phyloP scores from a whole-genome alignment of 2,329 filamentous ascomycete genomes.

The Colletotrichum tabaci region DNA sequence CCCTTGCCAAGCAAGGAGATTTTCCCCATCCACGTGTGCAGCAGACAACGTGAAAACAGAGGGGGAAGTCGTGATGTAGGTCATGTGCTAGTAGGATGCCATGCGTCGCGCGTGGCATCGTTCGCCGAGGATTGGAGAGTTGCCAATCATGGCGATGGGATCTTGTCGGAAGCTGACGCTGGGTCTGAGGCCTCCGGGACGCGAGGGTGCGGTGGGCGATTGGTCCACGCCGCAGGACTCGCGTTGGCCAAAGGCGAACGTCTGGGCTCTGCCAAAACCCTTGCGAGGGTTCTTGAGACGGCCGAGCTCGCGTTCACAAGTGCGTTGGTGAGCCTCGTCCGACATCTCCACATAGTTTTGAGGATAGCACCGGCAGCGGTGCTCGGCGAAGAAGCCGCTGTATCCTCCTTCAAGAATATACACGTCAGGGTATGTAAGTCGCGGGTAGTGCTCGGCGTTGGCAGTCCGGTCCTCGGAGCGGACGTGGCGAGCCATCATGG shows the following conservation, averaged over 20 bases:
- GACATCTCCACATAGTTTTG: conserved; percentile 98
- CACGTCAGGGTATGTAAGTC: conserved; percentile 93
- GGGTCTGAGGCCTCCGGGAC: conserved; percentile 53
- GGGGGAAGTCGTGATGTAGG: conserved; percentile 2
- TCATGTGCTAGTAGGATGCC: conserved; percentile 70
- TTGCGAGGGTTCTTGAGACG: conserved; percentile 89
- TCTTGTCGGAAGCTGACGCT: conserved; percentile 53
- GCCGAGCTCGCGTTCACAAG: conserved; percentile 95
- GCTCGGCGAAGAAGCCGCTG: conserved; percentile 88
- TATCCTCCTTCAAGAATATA: conserved; percentile 98
- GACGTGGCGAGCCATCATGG: conserved; percentile 95
- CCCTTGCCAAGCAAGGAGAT: conserved; percentile 31
- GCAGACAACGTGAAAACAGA: conserved; percentile 45
- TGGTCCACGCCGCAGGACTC: conserved; percentile 65
- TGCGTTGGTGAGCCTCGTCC: conserved; percentile 89
- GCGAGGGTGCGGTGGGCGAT: conserved; percentile 69
- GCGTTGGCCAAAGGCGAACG: conserved; percentile 92
- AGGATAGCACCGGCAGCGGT: conserved; percentile 87
- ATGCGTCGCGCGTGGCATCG: conserved; percentile 72
- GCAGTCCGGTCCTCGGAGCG: conserved; percentile 88
- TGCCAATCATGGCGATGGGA: conserved; percentile 60
- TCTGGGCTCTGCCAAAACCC: conserved; percentile 89
- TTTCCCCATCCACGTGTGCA: conserved; percentile 46
- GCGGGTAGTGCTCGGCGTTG: conserved; percentile 90
- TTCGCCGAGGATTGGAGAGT: conserved; percentile 63